Conservation (phyloP, 495 filamentous ascomycete species). For the Hypoxylon lenormandii region DNA sequence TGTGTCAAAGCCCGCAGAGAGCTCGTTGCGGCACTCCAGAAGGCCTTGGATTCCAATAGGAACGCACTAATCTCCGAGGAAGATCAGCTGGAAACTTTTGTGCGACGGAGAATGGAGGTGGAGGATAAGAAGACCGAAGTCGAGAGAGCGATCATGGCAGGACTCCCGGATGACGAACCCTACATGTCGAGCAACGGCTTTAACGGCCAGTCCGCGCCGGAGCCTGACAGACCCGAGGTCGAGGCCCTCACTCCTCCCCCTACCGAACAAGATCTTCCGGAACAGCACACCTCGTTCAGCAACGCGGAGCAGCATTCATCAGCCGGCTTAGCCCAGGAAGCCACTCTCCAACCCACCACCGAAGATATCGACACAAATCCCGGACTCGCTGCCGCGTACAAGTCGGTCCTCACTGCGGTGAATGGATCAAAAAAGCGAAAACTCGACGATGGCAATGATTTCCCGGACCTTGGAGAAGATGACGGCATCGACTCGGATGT, state of each 20-base stretch:
- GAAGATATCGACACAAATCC: constrained; percentile 65
- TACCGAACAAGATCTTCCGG: constrained; percentile 51
- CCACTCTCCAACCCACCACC: constrained; percentile 53
- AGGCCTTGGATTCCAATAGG: constrained; percentile 80
- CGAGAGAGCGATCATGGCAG: constrained; percentile 87
- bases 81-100: constrained; percentile 67
- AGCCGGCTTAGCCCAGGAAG: constrained; percentile 42
- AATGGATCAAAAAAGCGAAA: constrained; percentile 79
- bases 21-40: constrained; percentile 83
- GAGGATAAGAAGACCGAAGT: constrained; percentile 85
- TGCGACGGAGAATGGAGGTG: constrained; percentile 70
- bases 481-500: constrained; percentile 85
- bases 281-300: constrained; percentile 37
- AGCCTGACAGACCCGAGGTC: constrained; percentile 76
- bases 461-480: constrained; percentile 75
- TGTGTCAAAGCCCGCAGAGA: constrained; percentile 85
- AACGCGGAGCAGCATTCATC: constrained; percentile 46
- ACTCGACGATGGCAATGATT: constrained; percentile 71
- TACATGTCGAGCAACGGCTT: constrained; percentile 47
- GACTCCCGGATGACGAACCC: constrained; percentile 65
- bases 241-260: constrained; percentile 84
- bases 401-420: constrained; percentile 55
- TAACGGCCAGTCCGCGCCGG: constrained; percentile 57
- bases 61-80: constrained; percentile 76
- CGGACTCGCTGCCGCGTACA: constrained; percentile 62